A percentile compares a stretch with the other conserved stretches of the same genome.
phyloP scores from a whole-genome alignment of 2,329 filamentous ascomycete species.

The Dothistroma pini region DNA sequence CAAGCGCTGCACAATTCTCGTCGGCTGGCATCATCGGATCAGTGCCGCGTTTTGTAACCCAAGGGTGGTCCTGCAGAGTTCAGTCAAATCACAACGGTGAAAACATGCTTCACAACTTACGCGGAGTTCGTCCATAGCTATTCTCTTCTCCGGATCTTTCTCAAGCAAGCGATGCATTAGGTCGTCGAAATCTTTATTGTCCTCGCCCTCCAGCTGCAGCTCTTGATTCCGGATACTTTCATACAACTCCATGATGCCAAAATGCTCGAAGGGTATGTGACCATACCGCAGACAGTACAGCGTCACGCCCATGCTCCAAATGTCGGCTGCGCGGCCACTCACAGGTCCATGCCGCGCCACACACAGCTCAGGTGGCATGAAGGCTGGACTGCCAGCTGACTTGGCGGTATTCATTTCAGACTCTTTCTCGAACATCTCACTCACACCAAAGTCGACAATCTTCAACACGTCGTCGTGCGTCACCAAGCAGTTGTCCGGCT shows the following conservation, averaged over 20 bases:
- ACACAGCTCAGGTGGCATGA: constrained; percentile 89
- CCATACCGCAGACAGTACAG: constrained; percentile 91
- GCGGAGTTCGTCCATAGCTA: constrained; percentile 75
- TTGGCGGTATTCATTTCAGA: constrained; percentile 87
- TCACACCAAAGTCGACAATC: constrained; percentile 98
- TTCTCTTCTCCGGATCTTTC: constrained; percentile 79
- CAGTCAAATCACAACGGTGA: constrained; percentile 9
- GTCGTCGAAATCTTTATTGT: constrained; percentile 67
- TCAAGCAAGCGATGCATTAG: constrained; percentile 71
- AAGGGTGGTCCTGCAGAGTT: constrained; percentile 70
- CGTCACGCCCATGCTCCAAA: constrained; percentile 98
- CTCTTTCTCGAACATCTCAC: constrained; percentile 93
- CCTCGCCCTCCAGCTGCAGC: constrained; percentile 58
- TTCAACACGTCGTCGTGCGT: constrained; percentile 92
- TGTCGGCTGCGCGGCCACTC: constrained; percentile 84
- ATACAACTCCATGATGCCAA: constrained; percentile 79
- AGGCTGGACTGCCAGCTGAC: constrained; percentile 90
- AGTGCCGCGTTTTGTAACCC: constrained; percentile 78
- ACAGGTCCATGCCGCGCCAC: constrained; percentile 81
- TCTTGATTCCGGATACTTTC: constrained; percentile 76
- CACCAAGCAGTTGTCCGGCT: constrained; percentile 91
- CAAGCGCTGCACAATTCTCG: constrained; percentile 77
- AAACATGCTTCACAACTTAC: constrained; percentile 50
- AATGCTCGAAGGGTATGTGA: constrained; percentile 76
- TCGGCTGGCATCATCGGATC: constrained; percentile 76